Percentiles rank a stretch among this genome's conserved stretches.
These are phyloP conservation scores for Penicillium coprophilum DNA, from an alignment of 495 filamentous ascomycete genomes.

Conservation along the genomic window DNA sequence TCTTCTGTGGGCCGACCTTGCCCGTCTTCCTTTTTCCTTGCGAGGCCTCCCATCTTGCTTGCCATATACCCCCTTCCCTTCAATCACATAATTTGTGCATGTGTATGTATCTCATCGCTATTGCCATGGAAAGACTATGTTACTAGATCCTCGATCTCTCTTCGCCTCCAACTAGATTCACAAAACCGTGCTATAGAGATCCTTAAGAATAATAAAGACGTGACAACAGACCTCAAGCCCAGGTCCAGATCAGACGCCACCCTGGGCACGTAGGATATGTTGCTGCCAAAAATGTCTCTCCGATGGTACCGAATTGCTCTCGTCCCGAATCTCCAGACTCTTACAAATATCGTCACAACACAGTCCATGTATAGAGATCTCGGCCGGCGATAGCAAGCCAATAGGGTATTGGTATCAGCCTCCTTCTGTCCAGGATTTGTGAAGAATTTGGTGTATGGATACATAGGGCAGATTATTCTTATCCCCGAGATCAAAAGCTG, in stretches of 20 bases:
- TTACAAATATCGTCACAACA: not conserved
- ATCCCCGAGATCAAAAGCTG: not conserved
- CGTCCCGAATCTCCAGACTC: not conserved
- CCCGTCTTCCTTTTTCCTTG: constrained; percentile 16
- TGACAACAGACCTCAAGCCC: not conserved
- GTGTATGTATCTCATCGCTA: constrained; percentile 19
- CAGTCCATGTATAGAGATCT: not conserved
- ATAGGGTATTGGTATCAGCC: not conserved
- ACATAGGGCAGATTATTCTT: not conserved
- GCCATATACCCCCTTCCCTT: constrained; percentile 35
- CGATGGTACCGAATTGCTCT: not conserved
- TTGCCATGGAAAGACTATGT: constrained; percentile 4
- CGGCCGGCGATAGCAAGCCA: not conserved
- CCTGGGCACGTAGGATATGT: not conserved
- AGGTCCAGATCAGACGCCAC: not conserved
- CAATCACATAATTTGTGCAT: constrained; percentile 21
- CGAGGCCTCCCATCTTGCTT: constrained; percentile 21
- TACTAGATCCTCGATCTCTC: not conserved
- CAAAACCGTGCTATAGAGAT: not conserved
- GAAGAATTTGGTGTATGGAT: not conserved
- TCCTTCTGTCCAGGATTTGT: not conserved
- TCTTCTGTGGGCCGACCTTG: constrained; percentile 9
- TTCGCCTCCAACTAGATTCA: not conserved
- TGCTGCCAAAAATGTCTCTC: not conserved
- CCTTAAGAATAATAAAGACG: not conserved